Conservation (phyloP, 306 rosid genomes). For the Coriaria nepalensis region DNA sequence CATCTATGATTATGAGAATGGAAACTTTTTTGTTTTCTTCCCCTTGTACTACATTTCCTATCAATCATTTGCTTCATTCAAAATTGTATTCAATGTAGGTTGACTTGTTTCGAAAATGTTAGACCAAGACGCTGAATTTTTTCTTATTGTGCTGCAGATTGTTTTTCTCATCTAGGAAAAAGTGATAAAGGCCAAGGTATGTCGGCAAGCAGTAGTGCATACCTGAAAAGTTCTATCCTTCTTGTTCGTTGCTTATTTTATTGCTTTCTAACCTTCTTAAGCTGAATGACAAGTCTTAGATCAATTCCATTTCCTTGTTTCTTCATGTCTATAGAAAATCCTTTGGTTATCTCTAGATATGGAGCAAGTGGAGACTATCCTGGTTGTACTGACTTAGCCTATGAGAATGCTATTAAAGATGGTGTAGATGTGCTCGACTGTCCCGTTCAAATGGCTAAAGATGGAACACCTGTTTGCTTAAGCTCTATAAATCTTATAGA, state of each 20-base stretch:
- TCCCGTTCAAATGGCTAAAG: constrained; percentile 76
- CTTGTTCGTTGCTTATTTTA: no score
- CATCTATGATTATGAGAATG: no score
- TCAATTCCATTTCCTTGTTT: constrained; percentile 19
- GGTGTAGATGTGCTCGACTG: constrained; percentile 76
- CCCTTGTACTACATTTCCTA: no score
- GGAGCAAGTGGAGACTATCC: constrained; percentile 93
- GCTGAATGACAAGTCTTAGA: not conserved
- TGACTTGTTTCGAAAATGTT: not conserved
- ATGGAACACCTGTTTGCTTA: constrained; percentile 61
- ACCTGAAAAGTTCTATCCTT: constrained; percentile 5
- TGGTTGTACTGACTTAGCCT: constrained; percentile 55
- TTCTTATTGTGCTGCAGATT: constrained; percentile 46
- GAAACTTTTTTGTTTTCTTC: no score
- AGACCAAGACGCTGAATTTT: constrained; percentile 4
- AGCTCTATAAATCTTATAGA: constrained; percentile 63
- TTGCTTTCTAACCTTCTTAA: no score
- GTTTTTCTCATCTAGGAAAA: constrained; percentile 48
- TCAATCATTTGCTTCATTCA: no score
- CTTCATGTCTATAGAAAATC: constrained; percentile 27
- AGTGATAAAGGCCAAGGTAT: constrained; percentile 48
- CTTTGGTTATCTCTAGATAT: constrained; percentile 65
- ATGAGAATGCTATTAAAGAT: constrained; percentile 49
- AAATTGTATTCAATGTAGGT: no score
- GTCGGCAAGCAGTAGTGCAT: constrained; percentile 2